These are phyloP conservation scores for Colletotrichum cordylinicola DNA, from an alignment of 2,329 filamentous ascomycete genomes.

Conservation along the genomic window DNA sequence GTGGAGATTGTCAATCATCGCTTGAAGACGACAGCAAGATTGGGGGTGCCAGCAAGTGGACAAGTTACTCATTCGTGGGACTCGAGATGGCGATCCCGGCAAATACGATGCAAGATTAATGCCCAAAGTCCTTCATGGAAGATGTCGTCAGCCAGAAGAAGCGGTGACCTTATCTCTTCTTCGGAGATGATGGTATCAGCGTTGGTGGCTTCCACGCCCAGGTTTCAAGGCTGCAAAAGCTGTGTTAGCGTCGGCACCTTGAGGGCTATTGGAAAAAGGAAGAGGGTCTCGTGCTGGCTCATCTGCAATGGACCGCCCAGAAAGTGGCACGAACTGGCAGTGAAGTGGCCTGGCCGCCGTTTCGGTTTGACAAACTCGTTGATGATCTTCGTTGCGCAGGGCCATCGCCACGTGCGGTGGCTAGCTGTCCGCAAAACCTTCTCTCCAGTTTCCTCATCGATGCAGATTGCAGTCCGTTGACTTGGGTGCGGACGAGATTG, in stretches of 20 bases:
- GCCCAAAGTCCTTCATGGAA: background rate
- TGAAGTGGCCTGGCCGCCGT: background rate
- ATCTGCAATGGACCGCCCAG: background rate
- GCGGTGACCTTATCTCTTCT: slow-evolving; percentile 15
- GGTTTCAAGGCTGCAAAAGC: background rate
- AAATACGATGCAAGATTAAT: background rate
- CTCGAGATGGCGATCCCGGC: background rate
- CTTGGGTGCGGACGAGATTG: background rate
- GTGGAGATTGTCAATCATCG: background rate
- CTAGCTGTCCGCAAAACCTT: background rate
- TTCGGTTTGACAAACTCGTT: slow-evolving; percentile 3
- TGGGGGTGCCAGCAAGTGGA: background rate
- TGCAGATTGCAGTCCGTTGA: background rate
- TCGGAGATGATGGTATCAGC: background rate
- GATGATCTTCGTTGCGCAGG: background rate
- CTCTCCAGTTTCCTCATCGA: background rate
- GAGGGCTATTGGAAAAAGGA: background rate
- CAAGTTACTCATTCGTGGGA: background rate
- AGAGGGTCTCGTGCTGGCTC: background rate
- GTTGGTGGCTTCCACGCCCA: background rate
- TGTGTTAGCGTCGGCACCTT: slow-evolving; percentile 11
- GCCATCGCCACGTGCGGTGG: background rate
- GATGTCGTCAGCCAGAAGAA: slow-evolving; percentile 7
- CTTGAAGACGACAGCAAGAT: background rate
- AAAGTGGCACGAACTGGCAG: background rate